These are phyloP conservation scores for Lactifluus pinguis DNA, from an alignment of 768 basidiomycete genomes.

Conservation along the genomic window DNA sequence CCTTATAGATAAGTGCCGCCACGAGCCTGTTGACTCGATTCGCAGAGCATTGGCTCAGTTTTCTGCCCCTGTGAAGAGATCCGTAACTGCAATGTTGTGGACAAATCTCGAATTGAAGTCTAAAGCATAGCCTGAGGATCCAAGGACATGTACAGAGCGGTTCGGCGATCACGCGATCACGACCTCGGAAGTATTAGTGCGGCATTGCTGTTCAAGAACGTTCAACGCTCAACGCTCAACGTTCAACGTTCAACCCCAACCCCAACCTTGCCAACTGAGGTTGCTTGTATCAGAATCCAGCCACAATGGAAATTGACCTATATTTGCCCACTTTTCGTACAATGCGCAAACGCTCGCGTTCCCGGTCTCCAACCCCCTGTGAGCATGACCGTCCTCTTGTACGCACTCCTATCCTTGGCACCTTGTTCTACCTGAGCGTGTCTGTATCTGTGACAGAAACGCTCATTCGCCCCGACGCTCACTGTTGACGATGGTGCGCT, in stretches of 20 bases:
- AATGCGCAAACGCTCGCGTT: conserved; percentile 23
- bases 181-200: too few relatives aligned
- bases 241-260: background rate
- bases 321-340: conserved; percentile 37
- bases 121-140: too few relatives aligned
- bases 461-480: conserved; percentile 31
- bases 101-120: background rate
- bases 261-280: background rate
- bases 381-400: conserved; percentile 49
- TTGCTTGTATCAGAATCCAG: too few relatives aligned
- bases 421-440: background rate
- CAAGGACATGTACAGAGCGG: too few relatives aligned
- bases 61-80: too few relatives aligned
- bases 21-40: too few relatives aligned
- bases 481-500: conserved; percentile 25
- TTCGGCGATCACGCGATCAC: too few relatives aligned
- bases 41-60: too few relatives aligned
- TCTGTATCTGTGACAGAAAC: conserved; percentile 40
- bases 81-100: too few relatives aligned
- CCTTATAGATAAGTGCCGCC: too few relatives aligned
- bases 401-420: conserved; percentile 19
- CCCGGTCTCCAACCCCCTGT: conserved; percentile 24
- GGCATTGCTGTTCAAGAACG: too few relatives aligned
- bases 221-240: too few relatives aligned
- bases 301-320: conserved; percentile 49